phyloP scores from a whole-genome alignment of 179 eudicot genomes.

The Drosera spatulata region DNA sequence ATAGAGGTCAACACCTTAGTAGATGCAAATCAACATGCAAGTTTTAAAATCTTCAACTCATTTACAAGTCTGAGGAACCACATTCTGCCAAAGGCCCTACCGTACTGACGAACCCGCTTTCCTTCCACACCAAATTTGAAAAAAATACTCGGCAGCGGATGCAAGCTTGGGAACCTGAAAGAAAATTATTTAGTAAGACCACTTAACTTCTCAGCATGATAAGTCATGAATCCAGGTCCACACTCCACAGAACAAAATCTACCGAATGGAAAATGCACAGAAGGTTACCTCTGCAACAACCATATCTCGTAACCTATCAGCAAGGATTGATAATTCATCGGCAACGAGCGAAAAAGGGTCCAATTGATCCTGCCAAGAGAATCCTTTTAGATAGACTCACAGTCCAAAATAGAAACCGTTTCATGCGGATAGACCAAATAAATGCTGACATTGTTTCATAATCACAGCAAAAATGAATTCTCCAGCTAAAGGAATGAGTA shows the following conservation, averaged over 20 bases:
- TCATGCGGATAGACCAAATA: neutral
- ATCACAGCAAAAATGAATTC: too few species aligned
- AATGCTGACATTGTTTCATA: too few species aligned
- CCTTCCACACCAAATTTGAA: constrained; percentile 95
- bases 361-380: constrained; percentile 41
- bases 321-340: constrained; percentile 64
- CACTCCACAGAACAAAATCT: neutral
- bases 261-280: neutral
- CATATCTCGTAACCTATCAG: constrained; percentile 71
- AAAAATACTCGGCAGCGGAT: constrained; percentile 93
- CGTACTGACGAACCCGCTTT: constrained; percentile 87
- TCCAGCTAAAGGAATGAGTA: too few species aligned
- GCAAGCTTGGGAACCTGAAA: constrained; percentile 88
- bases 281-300: constrained; percentile 65
- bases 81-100: constrained; percentile 26
- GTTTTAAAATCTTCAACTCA: neutral
- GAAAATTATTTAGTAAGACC: neutral
- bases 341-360: constrained; percentile 90
- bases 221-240: neutral
- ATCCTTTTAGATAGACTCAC: constrained; percentile 2
- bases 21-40: too few species aligned
- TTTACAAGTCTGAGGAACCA: neutral
- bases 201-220: neutral
- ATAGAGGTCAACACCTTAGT: too few species aligned
- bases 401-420: neutral